These are phyloP conservation scores for Ustulina deusta DNA, from an alignment of 2,329 filamentous ascomycete genomes.

Conservation along the genomic window DNA sequence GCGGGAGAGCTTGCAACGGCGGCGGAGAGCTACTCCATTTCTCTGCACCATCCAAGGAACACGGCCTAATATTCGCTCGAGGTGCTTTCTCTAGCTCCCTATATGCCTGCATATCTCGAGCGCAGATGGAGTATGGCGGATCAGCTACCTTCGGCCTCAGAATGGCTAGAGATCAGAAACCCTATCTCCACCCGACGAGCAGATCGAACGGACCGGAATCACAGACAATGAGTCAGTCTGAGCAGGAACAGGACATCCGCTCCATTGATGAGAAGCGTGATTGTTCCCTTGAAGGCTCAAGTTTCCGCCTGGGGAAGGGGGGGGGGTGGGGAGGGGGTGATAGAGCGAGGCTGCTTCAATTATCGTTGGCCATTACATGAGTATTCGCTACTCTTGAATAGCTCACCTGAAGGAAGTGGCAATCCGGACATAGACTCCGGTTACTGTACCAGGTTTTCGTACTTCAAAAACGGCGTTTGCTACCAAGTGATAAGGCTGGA, in stretches of 20 bases:
- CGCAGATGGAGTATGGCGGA: constrained; percentile 27
- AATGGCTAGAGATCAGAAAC: constrained; percentile 21
- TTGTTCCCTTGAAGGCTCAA: constrained; percentile 16
- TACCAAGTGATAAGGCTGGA: constrained; percentile 37
- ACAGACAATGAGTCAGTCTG: background rate
- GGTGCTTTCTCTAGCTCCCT: constrained; percentile 33
- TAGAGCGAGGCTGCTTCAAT: constrained; percentile 33
- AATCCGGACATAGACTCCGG: constrained; percentile 23
- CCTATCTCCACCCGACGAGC: background rate
- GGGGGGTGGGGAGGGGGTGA: too few relatives aligned
- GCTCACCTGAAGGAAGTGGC: background rate
- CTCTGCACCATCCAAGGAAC: constrained; percentile 29
- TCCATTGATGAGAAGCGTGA: too few relatives aligned
- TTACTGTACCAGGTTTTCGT: constrained; percentile 33
- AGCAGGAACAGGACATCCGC: background rate
- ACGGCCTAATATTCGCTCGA: constrained; percentile 36
- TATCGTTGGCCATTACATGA: constrained; percentile 34
- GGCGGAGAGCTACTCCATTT: constrained; percentile 38
- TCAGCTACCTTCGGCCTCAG: constrained; percentile 34
- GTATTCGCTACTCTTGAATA: constrained; percentile 27
- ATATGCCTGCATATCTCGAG: constrained; percentile 34
- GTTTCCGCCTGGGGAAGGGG: constrained; percentile 29
- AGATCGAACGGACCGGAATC: background rate
- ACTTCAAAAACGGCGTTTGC: constrained; percentile 30
- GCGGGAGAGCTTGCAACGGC: constrained; percentile 36